Evolutionary conservation across 2,329 filamentous ascomycete genomes (phyloP).

Genomic region (Claviceps lovelessii): DNA sequence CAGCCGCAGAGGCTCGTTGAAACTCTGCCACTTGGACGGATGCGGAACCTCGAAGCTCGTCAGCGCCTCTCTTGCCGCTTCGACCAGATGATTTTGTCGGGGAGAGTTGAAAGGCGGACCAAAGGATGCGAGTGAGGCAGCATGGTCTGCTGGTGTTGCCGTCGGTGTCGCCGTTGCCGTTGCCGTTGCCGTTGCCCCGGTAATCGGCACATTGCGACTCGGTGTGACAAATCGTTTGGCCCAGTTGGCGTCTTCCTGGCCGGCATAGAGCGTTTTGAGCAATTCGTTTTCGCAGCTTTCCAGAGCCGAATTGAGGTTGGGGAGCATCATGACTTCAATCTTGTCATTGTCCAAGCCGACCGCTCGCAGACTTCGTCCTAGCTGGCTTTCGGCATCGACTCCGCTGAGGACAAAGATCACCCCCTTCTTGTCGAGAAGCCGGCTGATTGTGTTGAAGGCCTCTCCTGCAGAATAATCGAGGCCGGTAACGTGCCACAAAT

Average conservation of each 20-base stretch:
- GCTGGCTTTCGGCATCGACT: conserved; percentile 57
- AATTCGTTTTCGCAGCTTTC: conserved; percentile 93
- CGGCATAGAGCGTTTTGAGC: conserved; percentile 63
- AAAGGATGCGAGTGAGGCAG: conserved; percentile 20
- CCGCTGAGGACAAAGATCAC: conserved; percentile 75
- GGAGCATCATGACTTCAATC: conserved; percentile 65
- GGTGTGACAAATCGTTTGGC: conserved; percentile 27
- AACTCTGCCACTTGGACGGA: conserved; percentile 62
- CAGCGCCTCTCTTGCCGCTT: conserved; percentile 64
- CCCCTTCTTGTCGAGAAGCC: conserved; percentile 61
- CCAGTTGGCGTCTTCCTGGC: conserved; percentile 45
- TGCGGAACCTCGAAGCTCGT: conserved; percentile 47
- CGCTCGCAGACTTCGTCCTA: conserved; percentile 66
- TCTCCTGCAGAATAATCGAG: conserved; percentile 94
- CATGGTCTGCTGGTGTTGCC: conserved; percentile 2
- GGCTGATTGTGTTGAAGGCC: conserved; percentile 83
- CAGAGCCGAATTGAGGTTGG: conserved; percentile 80
- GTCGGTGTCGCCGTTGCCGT: no score
- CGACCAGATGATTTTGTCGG: conserved; percentile 59
- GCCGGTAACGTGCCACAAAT: conserved; percentile 78
- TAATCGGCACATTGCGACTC: conserved; percentile 34
- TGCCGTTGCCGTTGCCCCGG: conserved; percentile 10
- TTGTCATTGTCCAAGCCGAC: conserved; percentile 67
- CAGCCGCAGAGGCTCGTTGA: conserved; percentile 79
- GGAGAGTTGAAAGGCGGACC: conserved; percentile 56